These are phyloP conservation scores for Paecilomyces sp. DNA, from an alignment of 2,329 filamentous ascomycete genomes.

Conservation along the genomic window DNA sequence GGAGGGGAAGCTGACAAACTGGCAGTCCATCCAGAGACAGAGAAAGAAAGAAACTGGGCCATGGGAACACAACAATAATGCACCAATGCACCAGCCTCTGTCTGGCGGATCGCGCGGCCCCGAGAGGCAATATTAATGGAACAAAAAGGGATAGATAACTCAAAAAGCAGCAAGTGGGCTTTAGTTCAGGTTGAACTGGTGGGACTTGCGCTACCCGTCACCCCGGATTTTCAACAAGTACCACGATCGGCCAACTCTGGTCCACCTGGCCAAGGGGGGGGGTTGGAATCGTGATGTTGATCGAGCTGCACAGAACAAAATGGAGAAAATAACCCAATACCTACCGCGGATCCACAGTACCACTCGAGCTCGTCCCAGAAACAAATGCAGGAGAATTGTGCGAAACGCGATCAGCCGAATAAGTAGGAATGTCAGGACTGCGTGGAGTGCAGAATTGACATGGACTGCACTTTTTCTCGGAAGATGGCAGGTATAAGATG, in stretches of 20 bases:
- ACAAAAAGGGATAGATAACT: neutral
- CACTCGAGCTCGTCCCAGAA: neutral
- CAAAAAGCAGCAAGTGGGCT: neutral
- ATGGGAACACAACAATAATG: neutral
- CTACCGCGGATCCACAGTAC: neutral
- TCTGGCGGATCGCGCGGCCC: neutral
- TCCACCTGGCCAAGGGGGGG: neutral
- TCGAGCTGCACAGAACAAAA: neutral
- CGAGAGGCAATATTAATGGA: neutral
- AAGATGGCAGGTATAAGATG: no score
- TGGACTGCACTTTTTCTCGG: no score
- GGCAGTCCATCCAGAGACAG: neutral
- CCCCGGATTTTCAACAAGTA: neutral
- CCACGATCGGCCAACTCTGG: neutral
- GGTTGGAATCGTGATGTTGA: neutral
- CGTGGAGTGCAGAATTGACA: no score
- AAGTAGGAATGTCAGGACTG: no score
- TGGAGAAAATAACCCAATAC: neutral
- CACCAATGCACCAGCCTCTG: neutral
- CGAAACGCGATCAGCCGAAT: neutral
- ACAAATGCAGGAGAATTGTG: neutral
- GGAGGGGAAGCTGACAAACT: neutral
- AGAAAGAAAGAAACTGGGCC: neutral
- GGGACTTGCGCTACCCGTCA: neutral
- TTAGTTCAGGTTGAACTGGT: neutral